Percentiles rank a stretch among this genome's conserved stretches.
phyloP scores from a whole-genome alignment of 2,329 filamentous ascomycete species.

The Penicillium sp. region DNA sequence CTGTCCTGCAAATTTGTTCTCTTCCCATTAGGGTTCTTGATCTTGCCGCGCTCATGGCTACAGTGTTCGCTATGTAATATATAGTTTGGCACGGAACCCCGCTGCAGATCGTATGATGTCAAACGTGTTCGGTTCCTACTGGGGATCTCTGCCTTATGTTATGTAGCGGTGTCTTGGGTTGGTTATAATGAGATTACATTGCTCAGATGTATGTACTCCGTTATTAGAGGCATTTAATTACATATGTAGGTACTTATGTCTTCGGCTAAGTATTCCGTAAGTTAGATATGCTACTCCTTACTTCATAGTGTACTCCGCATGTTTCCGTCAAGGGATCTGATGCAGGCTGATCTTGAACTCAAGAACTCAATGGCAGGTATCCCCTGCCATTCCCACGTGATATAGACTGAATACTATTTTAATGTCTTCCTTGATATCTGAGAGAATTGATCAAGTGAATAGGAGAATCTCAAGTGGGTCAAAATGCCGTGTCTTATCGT shows the following conservation, averaged over 20 bases:
- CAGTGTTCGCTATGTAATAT: background rate
- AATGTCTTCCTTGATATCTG: background rate
- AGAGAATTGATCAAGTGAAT: background rate
- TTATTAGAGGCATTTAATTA: no score
- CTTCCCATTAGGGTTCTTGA: background rate
- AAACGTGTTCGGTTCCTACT: background rate
- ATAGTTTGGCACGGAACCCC: background rate
- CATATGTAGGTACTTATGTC: background rate
- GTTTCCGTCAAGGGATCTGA: background rate
- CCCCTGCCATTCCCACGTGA: background rate
- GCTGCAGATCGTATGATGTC: background rate
- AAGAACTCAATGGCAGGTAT: background rate
- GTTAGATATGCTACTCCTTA: no score
- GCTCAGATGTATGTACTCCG: no score
- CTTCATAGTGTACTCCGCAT: no score
- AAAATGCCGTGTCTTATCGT: background rate
- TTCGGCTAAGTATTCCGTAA: background rate
- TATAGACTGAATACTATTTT: background rate
- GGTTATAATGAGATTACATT: no score
- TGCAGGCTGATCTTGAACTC: background rate
- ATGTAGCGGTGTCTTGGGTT: background rate
- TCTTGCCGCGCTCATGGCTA: background rate
- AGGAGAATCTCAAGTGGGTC: background rate
- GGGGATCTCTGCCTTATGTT: background rate
- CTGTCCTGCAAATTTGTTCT: background rate